A percentile compares a stretch with the other conserved stretches of the same genome.
Evolutionary conservation across 2,329 filamentous ascomycete species (phyloP).

Genomic region (Thelonectria olida): DNA sequence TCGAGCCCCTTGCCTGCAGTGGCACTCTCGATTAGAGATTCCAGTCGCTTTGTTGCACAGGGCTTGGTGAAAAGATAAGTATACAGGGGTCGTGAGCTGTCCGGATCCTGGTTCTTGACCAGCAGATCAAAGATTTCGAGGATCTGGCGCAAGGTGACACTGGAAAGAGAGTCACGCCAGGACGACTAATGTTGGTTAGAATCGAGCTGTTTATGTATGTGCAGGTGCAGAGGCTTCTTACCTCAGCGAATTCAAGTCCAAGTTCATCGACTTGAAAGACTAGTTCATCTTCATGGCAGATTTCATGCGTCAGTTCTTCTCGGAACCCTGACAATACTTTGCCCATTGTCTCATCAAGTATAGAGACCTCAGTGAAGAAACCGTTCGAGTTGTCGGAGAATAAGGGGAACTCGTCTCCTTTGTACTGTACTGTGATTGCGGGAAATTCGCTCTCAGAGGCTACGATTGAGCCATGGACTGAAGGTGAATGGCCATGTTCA

Average conservation of each 20-base stretch:
- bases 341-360: constrained; percentile 55
- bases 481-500: constrained; percentile 9
- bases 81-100: constrained; percentile 50
- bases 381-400: constrained; percentile 48
- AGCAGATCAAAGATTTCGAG: constrained; percentile 54
- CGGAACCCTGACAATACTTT: constrained; percentile 56
- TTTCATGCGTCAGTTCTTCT: constrained; percentile 55
- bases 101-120: constrained; percentile 54
- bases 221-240: constrained; percentile 40
- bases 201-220: background rate
- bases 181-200: constrained; percentile 48
- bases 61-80: constrained; percentile 54
- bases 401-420: constrained; percentile 54
- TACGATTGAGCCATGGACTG: constrained; percentile 20
- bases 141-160: constrained; percentile 52
- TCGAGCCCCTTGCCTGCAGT: constrained; percentile 52
- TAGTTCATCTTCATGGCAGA: constrained; percentile 57
- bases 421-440: constrained; percentile 54
- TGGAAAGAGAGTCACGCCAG: constrained; percentile 45
- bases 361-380: constrained; percentile 56
- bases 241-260: constrained; percentile 62
- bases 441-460: constrained; percentile 39
- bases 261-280: constrained; percentile 62
- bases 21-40: constrained; percentile 53
- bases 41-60: constrained; percentile 50